A percentile compares a stretch with the other conserved stretches of the same genome.
Conservation (phyloP, 2,329 filamentous ascomycete species). For the Penicillium sp. region DNA sequence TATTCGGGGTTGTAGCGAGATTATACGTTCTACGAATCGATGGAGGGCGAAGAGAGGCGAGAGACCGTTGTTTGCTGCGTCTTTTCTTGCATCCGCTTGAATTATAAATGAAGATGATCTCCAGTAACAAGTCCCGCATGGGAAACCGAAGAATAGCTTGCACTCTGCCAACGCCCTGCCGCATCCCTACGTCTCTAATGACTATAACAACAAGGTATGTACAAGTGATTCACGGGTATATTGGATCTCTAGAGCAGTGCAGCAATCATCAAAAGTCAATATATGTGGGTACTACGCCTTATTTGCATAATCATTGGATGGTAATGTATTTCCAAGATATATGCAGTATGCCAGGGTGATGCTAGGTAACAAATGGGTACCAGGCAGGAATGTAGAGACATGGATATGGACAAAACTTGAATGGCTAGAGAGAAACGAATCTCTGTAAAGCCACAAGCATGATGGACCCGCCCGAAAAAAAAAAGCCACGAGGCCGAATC, state of each 20-base stretch:
- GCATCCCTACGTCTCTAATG: no score
- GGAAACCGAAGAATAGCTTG: no score
- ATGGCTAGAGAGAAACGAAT: not conserved
- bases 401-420: not conserved
- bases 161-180: no score
- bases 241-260: no score
- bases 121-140: no score
- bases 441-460: not conserved
- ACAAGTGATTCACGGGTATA: no score
- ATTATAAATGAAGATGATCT: not conserved
- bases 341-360: not conserved
- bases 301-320: not conserved
- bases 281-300: no score
- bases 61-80: slow-evolving; percentile 12
- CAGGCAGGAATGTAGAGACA: not conserved
- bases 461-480: not conserved
- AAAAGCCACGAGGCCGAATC: not conserved
- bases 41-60: slow-evolving; percentile 30
- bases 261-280: no score
- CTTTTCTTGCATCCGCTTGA: not conserved
- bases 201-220: no score
- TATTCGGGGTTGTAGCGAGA: slow-evolving; percentile 24
- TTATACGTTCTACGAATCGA: slow-evolving; percentile 28
- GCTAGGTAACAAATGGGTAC: no score
- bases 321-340: not conserved